A percentile compares a stretch with the other conserved stretches of the same genome.
Conservation (phyloP, 1,284 basidiomycete species). For the Cutaneotrichosporon daszewskae region DNA sequence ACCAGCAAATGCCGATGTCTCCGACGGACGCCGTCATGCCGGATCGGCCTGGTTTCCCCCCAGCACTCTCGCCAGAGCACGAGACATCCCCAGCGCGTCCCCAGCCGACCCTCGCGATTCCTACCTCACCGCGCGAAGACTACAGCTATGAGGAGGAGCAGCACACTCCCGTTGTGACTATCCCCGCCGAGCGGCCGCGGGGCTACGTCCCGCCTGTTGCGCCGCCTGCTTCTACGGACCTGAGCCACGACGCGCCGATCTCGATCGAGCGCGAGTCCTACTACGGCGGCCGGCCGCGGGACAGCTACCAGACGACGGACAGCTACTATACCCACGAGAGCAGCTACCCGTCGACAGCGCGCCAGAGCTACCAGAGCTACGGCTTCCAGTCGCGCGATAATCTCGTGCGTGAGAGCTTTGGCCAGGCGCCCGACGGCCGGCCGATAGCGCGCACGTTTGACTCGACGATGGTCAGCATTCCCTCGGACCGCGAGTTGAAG, state of each 20-base stretch:
- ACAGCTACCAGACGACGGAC: not conserved
- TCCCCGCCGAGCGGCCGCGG: constrained; percentile 2
- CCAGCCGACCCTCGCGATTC: no score
- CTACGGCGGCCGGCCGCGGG: constrained; percentile 1
- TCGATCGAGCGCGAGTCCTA: constrained; percentile 4
- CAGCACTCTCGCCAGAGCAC: not conserved
- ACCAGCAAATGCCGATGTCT: not conserved
- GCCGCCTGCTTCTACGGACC: constrained; percentile 3
- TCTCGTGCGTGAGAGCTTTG: not conserved
- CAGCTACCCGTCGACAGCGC: no score
- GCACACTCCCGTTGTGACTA: constrained; percentile 2
- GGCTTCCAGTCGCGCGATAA: not conserved
- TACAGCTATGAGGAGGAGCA: constrained; percentile 2
- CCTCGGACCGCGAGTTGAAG: not conserved
- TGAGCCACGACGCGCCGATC: constrained; percentile 1
- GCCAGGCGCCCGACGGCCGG: not conserved
- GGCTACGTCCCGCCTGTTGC: constrained; percentile 3
- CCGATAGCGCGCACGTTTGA: not conserved
- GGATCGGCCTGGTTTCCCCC: not conserved
- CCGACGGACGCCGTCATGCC: no score
- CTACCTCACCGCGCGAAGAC: not conserved
- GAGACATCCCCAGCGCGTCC: no score
- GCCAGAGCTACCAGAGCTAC: constrained; percentile 1
- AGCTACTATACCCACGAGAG: not conserved
- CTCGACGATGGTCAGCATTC: constrained; percentile 1